Evolutionary conservation across 495 filamentous ascomycete species (phyloP).

Genomic region (Penicillium egyptiacum): DNA sequence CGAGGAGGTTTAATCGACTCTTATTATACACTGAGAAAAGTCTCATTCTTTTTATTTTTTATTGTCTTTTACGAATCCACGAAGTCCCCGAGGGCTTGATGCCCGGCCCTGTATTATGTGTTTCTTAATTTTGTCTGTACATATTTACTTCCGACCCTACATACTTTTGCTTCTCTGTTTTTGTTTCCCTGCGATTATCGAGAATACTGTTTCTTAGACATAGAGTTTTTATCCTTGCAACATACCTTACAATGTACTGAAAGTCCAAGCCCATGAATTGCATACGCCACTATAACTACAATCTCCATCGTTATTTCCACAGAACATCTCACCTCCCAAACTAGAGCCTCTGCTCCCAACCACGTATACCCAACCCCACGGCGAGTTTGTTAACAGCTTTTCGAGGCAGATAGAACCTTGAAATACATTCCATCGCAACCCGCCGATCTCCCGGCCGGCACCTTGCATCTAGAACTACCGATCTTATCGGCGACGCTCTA

Average conservation of each 20-base stretch:
- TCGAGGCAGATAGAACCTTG: not conserved
- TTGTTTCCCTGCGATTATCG: not conserved
- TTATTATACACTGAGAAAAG: not conserved
- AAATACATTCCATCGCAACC: not conserved
- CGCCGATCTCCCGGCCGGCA: slow-evolving; percentile 32
- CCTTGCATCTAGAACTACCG: slow-evolving; percentile 22
- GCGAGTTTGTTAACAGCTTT: not conserved
- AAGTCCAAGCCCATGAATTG: not conserved
- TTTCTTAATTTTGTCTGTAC: slow-evolving; percentile 10
- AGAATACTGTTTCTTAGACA: not conserved
- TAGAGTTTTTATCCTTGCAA: not conserved
- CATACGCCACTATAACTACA: not conserved
- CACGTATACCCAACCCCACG: not conserved
- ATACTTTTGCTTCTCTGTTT: not conserved
- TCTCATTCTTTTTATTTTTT: not conserved
- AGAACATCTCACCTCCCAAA: not conserved
- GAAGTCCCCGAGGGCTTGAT: slow-evolving; percentile 24
- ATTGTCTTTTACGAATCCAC: slow-evolving; percentile 21
- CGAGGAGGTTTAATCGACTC: slow-evolving; percentile 21
- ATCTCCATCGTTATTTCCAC: not conserved
- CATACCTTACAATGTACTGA: not conserved
- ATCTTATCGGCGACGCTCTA: slow-evolving; percentile 13
- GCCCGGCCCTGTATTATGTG: slow-evolving; percentile 18
- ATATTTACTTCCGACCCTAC: slow-evolving; percentile 18
- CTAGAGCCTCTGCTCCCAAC: not conserved